Evolutionary conservation across 176 grass and related monocot genomes (phyloP).

Genomic region (Rhipidocladum racemiflorum): DNA sequence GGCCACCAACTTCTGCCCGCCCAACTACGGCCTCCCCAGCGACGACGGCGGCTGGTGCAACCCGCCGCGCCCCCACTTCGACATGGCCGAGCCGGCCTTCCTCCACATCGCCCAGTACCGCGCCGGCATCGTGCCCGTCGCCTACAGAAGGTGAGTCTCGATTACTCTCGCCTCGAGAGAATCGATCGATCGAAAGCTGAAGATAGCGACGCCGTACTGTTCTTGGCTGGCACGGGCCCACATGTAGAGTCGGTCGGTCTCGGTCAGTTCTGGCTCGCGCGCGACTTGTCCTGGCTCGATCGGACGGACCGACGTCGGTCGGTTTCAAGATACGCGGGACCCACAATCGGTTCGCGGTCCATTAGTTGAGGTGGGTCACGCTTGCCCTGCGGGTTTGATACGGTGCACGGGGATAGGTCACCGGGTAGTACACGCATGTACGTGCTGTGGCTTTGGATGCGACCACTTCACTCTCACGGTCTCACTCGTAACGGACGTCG

Average conservation of each 20-base stretch:
- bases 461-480: neutral
- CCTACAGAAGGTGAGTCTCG: slow-evolving; percentile 40
- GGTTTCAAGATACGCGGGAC: neutral
- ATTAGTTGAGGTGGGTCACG: slow-evolving; percentile 23
- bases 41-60: slow-evolving; percentile 82
- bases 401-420: slow-evolving; percentile 5
- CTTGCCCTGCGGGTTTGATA: slow-evolving; percentile 32
- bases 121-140: slow-evolving; percentile 68
- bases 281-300: neutral
- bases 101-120: slow-evolving; percentile 71
- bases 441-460: neutral
- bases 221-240: neutral
- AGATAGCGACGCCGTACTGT: neutral
- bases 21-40: slow-evolving; percentile 64
- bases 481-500: neutral
- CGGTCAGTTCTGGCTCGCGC: neutral
- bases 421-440: slow-evolving; percentile 24
- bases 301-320: slow-evolving; percentile 1
- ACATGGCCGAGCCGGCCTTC: slow-evolving; percentile 73
- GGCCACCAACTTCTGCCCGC: slow-evolving; percentile 60
- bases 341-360: neutral
- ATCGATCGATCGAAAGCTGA: neutral
- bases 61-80: slow-evolving; percentile 64
- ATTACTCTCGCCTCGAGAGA: neutral
- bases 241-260: neutral